phyloP scores from a whole-genome alignment of 495 filamentous ascomycete genomes.

The Physcia stellaris region DNA sequence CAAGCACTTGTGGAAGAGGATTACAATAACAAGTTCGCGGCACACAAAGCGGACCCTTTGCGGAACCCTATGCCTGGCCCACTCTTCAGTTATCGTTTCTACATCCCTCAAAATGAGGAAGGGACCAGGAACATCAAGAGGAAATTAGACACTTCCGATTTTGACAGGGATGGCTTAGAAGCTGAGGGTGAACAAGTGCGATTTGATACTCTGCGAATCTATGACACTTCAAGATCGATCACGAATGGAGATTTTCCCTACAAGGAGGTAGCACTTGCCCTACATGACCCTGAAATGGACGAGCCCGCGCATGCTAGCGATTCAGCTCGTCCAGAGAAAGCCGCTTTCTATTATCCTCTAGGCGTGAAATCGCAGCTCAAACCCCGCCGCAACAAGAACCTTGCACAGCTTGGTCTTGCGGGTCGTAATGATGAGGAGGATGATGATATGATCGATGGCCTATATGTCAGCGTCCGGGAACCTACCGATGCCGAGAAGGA shows the following conservation, averaged over 20 bases:
- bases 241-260: conserved; percentile 41
- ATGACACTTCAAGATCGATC: conserved; percentile 61
- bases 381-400: conserved; percentile 39
- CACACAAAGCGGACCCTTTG: conserved; percentile 48
- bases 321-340: conserved; percentile 28
- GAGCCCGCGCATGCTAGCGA: conserved; percentile 25
- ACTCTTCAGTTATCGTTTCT: conserved; percentile 70
- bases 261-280: conserved; percentile 43
- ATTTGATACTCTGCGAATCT: conserved; percentile 67
- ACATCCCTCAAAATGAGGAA: conserved; percentile 45
- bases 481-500: conserved; percentile 38
- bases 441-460: conserved; percentile 37
- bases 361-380: conserved; percentile 52
- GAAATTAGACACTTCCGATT: conserved; percentile 59
- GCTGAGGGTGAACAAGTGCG: conserved; percentile 46
- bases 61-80: conserved; percentile 44
- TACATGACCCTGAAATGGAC: conserved; percentile 50
- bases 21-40: conserved; percentile 37
- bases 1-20: conserved; percentile 30
- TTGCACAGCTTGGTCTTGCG: conserved; percentile 32
- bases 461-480: conserved; percentile 40
- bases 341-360: conserved; percentile 84
- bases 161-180: conserved; percentile 42
- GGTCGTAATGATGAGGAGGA: conserved; percentile 28
- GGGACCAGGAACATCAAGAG: conserved; percentile 49